A percentile compares a stretch with the other conserved stretches of the same genome.
Conservation (phyloP, 352 stramenopile species). For the Pythium sp. region DNA sequence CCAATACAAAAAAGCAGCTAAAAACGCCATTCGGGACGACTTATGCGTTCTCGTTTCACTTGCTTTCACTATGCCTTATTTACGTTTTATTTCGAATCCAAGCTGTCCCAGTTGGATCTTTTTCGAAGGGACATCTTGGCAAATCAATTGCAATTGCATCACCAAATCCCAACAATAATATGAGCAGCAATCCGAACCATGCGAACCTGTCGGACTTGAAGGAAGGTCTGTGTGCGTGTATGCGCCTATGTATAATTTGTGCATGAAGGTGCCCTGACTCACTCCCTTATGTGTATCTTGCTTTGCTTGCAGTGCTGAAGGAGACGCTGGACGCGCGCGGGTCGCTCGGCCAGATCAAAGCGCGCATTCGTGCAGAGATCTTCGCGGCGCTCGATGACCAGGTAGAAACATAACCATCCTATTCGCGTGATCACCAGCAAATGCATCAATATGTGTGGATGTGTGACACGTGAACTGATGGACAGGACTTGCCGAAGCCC, state of each 20-base stretch:
- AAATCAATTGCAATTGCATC: too few species aligned
- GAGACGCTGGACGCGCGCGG: slow-evolving; percentile 77
- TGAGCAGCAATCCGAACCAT: slow-evolving; percentile 12
- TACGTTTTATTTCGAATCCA: too few species aligned
- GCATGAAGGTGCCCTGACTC: not conserved
- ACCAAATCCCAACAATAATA: not conserved
- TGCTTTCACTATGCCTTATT: too few species aligned
- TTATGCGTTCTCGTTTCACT: too few species aligned
- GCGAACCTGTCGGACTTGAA: slow-evolving; percentile 61
- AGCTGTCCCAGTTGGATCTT: too few species aligned
- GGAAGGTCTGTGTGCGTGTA: slow-evolving; percentile 26
- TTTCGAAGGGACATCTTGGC: too few species aligned
- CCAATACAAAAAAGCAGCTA: too few species aligned
- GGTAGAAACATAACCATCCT: slow-evolving; percentile 21
- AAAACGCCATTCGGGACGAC: too few species aligned
- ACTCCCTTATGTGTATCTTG: not conserved
- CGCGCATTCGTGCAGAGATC: slow-evolving; percentile 81
- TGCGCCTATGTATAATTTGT: not conserved
- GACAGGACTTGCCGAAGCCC: slow-evolving; percentile 52
- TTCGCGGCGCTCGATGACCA: slow-evolving; percentile 82
- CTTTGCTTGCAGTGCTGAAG: slow-evolving; percentile 56
- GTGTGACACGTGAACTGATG: not conserved
- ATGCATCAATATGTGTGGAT: not conserved
- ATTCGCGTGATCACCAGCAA: not conserved
- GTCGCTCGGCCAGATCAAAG: slow-evolving; percentile 79